A percentile compares a stretch with the other conserved stretches of the same genome.
These are phyloP conservation scores for Chlamydomonas reinhardtii DNA, from an alignment of 163 green algal species.

Conservation along the genomic window DNA sequence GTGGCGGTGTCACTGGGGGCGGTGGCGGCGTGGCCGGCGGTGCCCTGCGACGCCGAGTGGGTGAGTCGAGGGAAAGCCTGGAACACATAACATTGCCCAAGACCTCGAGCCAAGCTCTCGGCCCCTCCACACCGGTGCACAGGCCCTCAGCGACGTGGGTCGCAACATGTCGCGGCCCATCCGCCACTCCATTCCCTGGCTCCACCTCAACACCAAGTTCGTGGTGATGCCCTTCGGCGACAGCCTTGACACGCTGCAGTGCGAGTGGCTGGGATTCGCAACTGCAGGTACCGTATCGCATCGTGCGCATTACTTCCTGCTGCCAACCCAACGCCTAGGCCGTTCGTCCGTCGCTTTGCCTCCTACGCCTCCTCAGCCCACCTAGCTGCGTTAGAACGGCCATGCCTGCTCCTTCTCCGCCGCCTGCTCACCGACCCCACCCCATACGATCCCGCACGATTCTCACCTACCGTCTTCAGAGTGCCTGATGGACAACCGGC, in stretches of 20 bases:
- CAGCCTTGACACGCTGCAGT: neutral
- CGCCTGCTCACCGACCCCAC: neutral
- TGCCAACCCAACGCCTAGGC: neutral
- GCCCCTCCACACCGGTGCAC: neutral
- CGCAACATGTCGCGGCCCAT: neutral
- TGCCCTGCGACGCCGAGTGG: slow-evolving; percentile 9
- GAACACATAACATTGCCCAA: no score
- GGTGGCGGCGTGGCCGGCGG: slow-evolving; percentile 28
- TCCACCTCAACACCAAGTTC: neutral
- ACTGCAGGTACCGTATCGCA: neutral
- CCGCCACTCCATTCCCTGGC: neutral
- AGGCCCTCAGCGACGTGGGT: neutral
- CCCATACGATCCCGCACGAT: neutral
- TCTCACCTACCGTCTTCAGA: neutral
- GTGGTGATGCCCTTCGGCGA: slow-evolving; percentile 17
- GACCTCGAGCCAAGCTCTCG: neutral
- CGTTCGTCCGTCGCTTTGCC: no score
- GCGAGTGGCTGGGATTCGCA: slow-evolving; percentile 24
- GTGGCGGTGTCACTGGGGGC: slow-evolving; percentile 23
- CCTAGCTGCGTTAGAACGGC: no score
- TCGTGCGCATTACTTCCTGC: no score
- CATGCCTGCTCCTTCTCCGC: neutral
- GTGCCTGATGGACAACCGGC: neutral
- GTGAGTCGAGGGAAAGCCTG: neutral
- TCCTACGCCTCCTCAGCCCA: no score